Evolutionary conservation across 495 filamentous ascomycete species (phyloP), one percentile per base, ranked within the genome.

Genomic region (Podospora comata): DNA sequence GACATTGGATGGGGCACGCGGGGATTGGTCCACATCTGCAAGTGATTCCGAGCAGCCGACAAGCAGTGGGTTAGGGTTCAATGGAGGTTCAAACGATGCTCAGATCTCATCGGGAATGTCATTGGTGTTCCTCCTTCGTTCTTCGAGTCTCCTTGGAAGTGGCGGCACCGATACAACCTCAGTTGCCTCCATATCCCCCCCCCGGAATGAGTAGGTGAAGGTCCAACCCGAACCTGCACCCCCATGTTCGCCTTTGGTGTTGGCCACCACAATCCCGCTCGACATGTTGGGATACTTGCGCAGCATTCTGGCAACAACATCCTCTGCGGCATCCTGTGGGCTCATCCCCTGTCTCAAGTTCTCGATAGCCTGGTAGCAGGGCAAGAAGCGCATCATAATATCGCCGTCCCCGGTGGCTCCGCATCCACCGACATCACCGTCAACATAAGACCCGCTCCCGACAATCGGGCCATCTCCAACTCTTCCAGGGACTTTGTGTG

Each of bases 361-460:
- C 71, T 84, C 82, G 0, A 84, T 79, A 0, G 81, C 82, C 67
- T 83, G 81, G 68, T 83, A 84, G 68, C 81, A 83, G 32, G 82
- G 82, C 32, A 83, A 63, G 62, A 83, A 81, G 34, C 82, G 79
- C 82, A 84, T 82, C 82, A 84, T 84, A 48, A 84, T 67, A 67
- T 84, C 82, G 0, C 82, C 82, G 64, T 84, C 81, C 4, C 82
- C 82, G 1, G 81, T 84, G 6, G 82, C 82, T 13, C 81, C 82
- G 63, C 82, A 84, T 4, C 79, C 82, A 34, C 82, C 82, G 0
- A 81, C 82, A 4, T 82, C 79, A 0, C 81, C 78, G 65, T 84
- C 82, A 5, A 83, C 82, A 73, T 84, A 84, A 55, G 79, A 80
- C 18, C 82, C 82, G 54, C 77, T 80, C 18, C 82, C 81, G 5